Evolutionary conservation across 805 yeast species (phyloP), one percentile per base, ranked within the genome.

Genomic region (Isabelozyma heimii): DNA sequence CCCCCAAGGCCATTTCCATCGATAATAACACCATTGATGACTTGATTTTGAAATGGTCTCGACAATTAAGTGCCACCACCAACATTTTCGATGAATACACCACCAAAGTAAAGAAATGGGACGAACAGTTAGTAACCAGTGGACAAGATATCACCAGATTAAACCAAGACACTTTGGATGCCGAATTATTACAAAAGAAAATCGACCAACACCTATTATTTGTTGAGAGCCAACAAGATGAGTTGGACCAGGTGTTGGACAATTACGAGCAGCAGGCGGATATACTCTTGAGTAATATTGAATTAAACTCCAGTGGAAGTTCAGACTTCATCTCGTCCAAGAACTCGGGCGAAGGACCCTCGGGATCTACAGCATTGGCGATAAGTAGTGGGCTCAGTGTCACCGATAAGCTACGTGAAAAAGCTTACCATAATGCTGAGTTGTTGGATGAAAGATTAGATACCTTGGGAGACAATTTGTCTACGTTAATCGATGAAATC

Each of bases 1-100:
- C 81, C 51, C 85, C 90, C 4, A 77, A 83, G 49, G 87, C 87
- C 30, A 79, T 90, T 3, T 82, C 96, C 4, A 78, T 94, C 37
- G 91, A 89, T 58, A 94, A 94, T 69, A 90, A 90, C 65, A 90
- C 97, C 1, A 73, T 94, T 61, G 98, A 94, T 60, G 98, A 94
- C 63, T 77, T 94, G 55, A 87, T 94, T 40, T 81, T 91, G 12
- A 91, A 87, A 67, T 94, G 99, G 99, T 87, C 97, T 0, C 82
- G 83, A 48, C 96, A 94, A 56, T 69, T 94, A 50, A 76, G 92
- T 1, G 77, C 81, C 12, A 83, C 94, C 0, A 81, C 92, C 2
- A 76, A 79, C 24, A 84, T 88, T 37, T 94, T 91, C 69, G 85
- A 85, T 50, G 68, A 76, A 10, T 92, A 89, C 63, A 84, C 97